These are phyloP conservation scores for Raffaelea ambrosiae DNA, from an alignment of 2,329 filamentous ascomycete genomes.

Conservation along the genomic window DNA sequence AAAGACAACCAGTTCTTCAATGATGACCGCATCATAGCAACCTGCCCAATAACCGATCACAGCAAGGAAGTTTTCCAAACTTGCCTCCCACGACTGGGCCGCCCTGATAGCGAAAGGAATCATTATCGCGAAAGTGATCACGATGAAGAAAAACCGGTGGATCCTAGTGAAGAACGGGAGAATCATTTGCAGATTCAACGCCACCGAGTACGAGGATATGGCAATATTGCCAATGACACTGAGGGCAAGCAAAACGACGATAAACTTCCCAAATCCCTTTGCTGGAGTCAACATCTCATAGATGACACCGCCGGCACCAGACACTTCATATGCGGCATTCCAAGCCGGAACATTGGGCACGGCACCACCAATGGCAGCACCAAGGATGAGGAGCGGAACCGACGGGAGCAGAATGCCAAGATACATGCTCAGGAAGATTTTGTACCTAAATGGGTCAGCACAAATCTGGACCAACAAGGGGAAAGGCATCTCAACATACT, in stretches of 20 bases:
- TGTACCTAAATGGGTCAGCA: constrained; percentile 16
- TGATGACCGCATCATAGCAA: constrained; percentile 42
- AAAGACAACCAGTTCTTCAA: constrained; percentile 39
- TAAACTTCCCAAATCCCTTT: constrained; percentile 37
- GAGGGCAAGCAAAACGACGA: constrained; percentile 36
- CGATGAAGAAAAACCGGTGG: constrained; percentile 48
- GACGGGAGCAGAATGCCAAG: constrained; percentile 41
- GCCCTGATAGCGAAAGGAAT: constrained; percentile 51
- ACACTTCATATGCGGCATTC: constrained; percentile 29
- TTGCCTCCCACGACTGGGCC: constrained; percentile 47
- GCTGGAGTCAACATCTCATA: constrained; percentile 36
- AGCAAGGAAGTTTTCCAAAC: constrained; percentile 47
- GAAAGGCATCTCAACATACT: constrained; percentile 18
- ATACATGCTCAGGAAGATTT: constrained; percentile 41
- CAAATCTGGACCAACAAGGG: background rate
- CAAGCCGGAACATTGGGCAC: constrained; percentile 33
- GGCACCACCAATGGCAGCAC: constrained; percentile 42
- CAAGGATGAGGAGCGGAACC: constrained; percentile 38
- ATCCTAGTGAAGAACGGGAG: constrained; percentile 46
- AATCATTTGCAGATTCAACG: constrained; percentile 42
- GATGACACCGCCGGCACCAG: constrained; percentile 36
- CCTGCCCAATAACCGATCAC: constrained; percentile 53
- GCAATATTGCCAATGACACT: constrained; percentile 35
- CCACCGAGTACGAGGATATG: constrained; percentile 28
- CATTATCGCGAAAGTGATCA: constrained; percentile 49